Percentiles rank a stretch among this genome's conserved stretches.
Conservation (phyloP, 768 basidiomycete genomes). For the Psilocybe tampanensis region DNA sequence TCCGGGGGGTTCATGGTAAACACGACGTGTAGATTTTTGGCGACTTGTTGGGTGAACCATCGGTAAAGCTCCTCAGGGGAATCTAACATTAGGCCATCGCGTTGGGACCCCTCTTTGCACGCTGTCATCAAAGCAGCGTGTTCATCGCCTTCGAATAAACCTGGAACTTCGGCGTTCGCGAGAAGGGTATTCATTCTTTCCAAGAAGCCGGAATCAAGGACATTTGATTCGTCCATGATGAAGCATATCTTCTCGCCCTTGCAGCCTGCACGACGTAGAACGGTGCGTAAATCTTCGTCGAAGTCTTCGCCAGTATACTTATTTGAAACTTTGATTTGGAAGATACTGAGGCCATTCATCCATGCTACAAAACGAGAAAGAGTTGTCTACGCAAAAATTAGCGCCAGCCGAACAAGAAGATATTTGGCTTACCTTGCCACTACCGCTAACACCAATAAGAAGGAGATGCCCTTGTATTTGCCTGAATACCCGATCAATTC, state of each 20-base stretch:
- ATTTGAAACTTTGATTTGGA: slow-evolving; percentile 99
- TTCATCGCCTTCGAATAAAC: slow-evolving; percentile 99
- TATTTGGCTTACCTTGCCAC: slow-evolving; percentile 78
- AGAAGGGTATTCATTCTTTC: slow-evolving; percentile 99
- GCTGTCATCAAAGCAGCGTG: slow-evolving; percentile 98
- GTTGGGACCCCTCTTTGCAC: slow-evolving; percentile 99
- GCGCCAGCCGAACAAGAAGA: neutral
- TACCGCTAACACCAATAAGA: slow-evolving; percentile 96
- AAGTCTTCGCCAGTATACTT: slow-evolving; percentile 99
- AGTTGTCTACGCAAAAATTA: slow-evolving; percentile 74
- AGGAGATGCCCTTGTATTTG: slow-evolving; percentile 97
- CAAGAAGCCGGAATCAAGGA: slow-evolving; percentile 97
- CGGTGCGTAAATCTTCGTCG: slow-evolving; percentile 94
- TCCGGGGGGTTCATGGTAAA: slow-evolving; percentile 99
- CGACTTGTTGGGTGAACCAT: slow-evolving; percentile 99
- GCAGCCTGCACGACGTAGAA: slow-evolving; percentile 93
- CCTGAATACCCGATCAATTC: slow-evolving; percentile 98
- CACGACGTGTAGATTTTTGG: slow-evolving; percentile 96
- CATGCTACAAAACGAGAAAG: slow-evolving; percentile 98
- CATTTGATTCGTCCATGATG: slow-evolving; percentile 99
- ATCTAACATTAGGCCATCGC: slow-evolving; percentile 97
- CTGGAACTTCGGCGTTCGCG: slow-evolving; percentile 99
- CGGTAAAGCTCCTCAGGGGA: slow-evolving; percentile 96
- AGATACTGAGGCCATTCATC: slow-evolving; percentile 99
- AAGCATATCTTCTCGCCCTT: slow-evolving; percentile 99